These are phyloP conservation scores for Acanthamoeba lenticulata DNA, from an alignment of 208 protist genomes.

Conservation along the genomic window DNA sequence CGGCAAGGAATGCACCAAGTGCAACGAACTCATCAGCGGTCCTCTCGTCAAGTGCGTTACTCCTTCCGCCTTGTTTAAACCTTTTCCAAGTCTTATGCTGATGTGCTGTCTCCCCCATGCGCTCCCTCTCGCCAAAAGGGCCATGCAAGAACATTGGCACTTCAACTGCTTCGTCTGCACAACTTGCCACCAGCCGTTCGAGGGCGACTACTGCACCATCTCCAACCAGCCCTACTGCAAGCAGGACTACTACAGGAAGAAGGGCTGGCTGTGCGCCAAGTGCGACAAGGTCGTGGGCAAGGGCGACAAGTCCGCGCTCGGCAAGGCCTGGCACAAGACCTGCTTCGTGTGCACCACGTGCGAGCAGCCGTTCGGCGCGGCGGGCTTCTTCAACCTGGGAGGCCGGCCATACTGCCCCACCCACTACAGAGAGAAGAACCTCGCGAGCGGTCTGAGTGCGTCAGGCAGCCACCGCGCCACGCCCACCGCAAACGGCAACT, in stretches of 20 bases:
- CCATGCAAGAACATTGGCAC: conserved; percentile 55
- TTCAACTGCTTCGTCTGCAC: conserved; percentile 56
- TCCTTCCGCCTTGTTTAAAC: not conserved
- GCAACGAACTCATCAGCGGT: not conserved
- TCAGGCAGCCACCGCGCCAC: not conserved
- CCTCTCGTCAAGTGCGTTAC: not conserved
- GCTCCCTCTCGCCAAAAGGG: not conserved
- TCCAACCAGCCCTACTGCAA: conserved; percentile 30
- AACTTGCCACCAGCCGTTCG: conserved; percentile 44
- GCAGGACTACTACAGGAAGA: conserved; percentile 66
- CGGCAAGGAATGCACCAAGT: conserved; percentile 40
- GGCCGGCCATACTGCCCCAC: conserved; percentile 46
- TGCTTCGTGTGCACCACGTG: conserved; percentile 70
- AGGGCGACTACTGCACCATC: conserved; percentile 55
- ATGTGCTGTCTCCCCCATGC: no score
- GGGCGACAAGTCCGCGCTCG: conserved; percentile 53
- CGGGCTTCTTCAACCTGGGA: conserved; percentile 62
- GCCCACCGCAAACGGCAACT: not conserved
- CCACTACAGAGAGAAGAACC: conserved; percentile 31
- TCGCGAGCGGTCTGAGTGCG: not conserved
- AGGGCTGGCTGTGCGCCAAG: conserved; percentile 66
- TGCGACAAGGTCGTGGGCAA: conserved; percentile 59
- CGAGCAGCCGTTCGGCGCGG: conserved; percentile 30
- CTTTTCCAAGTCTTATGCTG: not conserved
- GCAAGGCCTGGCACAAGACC: conserved; percentile 63